Evolutionary conservation across 106 monocot genomes (phyloP), one percentile per base, ranked within the genome.

Genomic region (Ottelia alismoides): DNA sequence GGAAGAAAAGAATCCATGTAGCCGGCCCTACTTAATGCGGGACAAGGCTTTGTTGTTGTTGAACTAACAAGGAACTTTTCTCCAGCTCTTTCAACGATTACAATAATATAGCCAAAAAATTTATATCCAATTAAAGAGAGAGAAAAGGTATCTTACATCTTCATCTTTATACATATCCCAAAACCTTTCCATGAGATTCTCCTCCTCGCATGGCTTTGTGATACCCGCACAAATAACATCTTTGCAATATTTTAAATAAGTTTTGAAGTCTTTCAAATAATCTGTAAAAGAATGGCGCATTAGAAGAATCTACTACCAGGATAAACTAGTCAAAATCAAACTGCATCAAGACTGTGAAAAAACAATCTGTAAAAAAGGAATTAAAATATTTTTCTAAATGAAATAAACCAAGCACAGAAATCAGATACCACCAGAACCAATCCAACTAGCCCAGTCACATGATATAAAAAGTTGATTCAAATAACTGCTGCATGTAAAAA

Each of bases 221-320:
- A 74, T 57, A 47, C 83, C 88, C 57, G 74, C 60, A 84, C 72
- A 84, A 61, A 76, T 32, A 30, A 79, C 56, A 65, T 84, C 78
- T 44, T 71, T 78, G 35, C 84, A 88, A 54, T 96, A 79, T 25
- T 78, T 78, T 49, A 96, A 71, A 62, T 84, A 96, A 43, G 78
- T 76, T n/a, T 11, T 31, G 49, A 84, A 60, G 31, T 88, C 84
- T n/a, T 58, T 74, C 23, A 69, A 67, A 67, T 81, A 78, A 53
- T 81, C 94, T 92, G 55, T 11, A 18, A 27, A 62, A 44, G n/a
- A 27, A 20, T 43, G 16, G 16, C 16, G 40, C 16, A 43, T 45
- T 25, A 53, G 11, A 32, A 25, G 60, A 25, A 60, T 32, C 3
- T 40, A 11, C 9, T 4, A 20, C 43, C 20, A 20, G 12, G 12